Evolutionary conservation across 2,329 filamentous ascomycete species (phyloP), one percentile per base, ranked within the genome.

Genomic region (Trichoderma koningiopsis): DNA sequence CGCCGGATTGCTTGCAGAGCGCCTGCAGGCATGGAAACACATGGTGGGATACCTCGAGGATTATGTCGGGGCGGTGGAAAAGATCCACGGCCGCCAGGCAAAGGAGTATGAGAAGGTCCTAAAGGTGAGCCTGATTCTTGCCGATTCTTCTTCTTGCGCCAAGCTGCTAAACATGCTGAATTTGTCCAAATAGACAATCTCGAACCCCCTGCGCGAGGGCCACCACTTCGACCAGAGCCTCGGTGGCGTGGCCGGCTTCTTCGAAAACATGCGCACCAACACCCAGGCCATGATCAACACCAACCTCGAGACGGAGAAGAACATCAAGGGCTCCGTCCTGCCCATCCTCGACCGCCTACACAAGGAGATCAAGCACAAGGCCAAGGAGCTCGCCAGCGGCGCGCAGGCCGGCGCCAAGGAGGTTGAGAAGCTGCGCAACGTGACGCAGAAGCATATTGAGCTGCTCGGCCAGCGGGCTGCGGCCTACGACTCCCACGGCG

Each of bases 41-140:
- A 93, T 94, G 71, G 92, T 94, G 72, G 92, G 86, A 68, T 95
- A 97, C 77, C 86, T 99, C 59, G 94, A 98, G 81, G 93, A 97
- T 63, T 99, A 97, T 79, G 86, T 98, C 76, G 84, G 83, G 35
- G 90, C 92, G 7, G 92, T 94, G 4, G 94, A 97, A 80, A 97
- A 95, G 85, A 85, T 93, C 70, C 91, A 97, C 77, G 91, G 90
- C 77, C 86, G 88, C 13, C 91, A 97, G 74, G 89, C 93, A 67
- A 98, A 97, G 83, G 95, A 98, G 80, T 97, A 97, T 77, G 94
- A 98, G 83, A 95, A 92, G 81, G 90, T 96, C 11, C 82, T 98
- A 76, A 99, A 98, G 89, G 91, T 81, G 66, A 22, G 74, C 67
- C 35, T 11, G 24, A n/a, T 24, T 43, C n/a, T 14, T 19, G 6